Percentiles rank a stretch among this genome's conserved stretches.
Evolutionary conservation across 192 early-diverging fungal genomes (phyloP).

Genomic region (Coemansia sp.): DNA sequence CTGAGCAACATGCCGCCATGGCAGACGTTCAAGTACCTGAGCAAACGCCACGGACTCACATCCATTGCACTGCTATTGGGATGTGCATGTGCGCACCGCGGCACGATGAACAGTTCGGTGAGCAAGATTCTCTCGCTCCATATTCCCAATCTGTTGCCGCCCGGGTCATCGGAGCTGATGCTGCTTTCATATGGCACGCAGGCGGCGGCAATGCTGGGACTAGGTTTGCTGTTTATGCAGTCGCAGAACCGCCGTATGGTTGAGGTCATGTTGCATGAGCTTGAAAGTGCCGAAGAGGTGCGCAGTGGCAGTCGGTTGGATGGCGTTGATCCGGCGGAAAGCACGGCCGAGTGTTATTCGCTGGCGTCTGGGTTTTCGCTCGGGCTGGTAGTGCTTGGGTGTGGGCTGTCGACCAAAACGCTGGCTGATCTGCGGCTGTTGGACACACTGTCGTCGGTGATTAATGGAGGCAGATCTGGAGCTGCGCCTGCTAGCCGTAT

Average conservation of each 20-base stretch:
- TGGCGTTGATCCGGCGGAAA: conserved; percentile 50
- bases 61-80: conserved; percentile 78
- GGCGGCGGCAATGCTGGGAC: conserved; percentile 68
- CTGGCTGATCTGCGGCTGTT: conserved; percentile 61
- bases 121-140: conserved; percentile 74
- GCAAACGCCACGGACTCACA: conserved; percentile 65
- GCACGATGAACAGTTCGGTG: conserved; percentile 62
- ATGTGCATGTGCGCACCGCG: conserved; percentile 65
- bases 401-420: conserved; percentile 54
- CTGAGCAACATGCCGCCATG: conserved; percentile 64
- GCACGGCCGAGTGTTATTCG: conserved; percentile 63
- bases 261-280: conserved; percentile 72
- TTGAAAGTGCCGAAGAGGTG: conserved; percentile 13
- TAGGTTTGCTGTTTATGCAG: conserved; percentile 75
- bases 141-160: conserved; percentile 69
- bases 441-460: conserved; percentile 59
- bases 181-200: conserved; percentile 63
- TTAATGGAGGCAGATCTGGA: neutral
- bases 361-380: conserved; percentile 81
- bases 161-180: conserved; percentile 59
- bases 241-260: conserved; percentile 69
- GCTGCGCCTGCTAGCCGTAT: neutral
- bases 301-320: conserved; percentile 12
- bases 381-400: conserved; percentile 76
- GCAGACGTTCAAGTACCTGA: conserved; percentile 67